A percentile compares a stretch with the other conserved stretches of the same genome.
phyloP scores from a whole-genome alignment of 164 flowering plant species.

The Magnolia kwangsiensis region DNA sequence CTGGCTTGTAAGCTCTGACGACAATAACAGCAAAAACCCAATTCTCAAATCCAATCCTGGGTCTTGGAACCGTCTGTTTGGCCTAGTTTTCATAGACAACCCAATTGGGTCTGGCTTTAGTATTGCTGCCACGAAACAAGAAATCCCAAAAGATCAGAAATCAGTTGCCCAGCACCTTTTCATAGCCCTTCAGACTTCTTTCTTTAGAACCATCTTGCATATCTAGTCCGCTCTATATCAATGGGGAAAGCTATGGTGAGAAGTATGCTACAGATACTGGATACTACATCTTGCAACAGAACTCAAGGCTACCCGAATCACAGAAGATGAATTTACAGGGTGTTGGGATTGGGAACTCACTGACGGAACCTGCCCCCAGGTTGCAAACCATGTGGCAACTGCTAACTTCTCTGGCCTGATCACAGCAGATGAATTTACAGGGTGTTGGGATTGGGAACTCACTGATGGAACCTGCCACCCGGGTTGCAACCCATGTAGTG shows the following conservation, averaged over 20 bases:
- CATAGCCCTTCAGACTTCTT: slow-evolving; percentile 32
- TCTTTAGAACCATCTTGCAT: slow-evolving; percentile 32
- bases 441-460: slow-evolving; percentile 76
- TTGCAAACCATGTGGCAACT: slow-evolving; percentile 49
- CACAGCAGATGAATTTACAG: slow-evolving; percentile 30
- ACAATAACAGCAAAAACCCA: slow-evolving; percentile 7
- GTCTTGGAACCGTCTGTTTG: slow-evolving; percentile 69
- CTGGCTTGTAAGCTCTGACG: slow-evolving; percentile 35
- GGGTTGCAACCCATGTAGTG: slow-evolving; percentile 55
- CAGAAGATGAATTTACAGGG: slow-evolving; percentile 35
- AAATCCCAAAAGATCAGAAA: slow-evolving; percentile 60
- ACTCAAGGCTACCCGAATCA: background rate
- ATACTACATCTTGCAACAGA: slow-evolving; percentile 40
- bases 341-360: slow-evolving; percentile 66
- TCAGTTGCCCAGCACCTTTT: slow-evolving; percentile 57
- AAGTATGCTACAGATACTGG: slow-evolving; percentile 76
- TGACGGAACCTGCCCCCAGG: slow-evolving; percentile 68
- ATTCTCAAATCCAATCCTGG: slow-evolving; percentile 49
- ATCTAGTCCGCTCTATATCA: slow-evolving; percentile 62
- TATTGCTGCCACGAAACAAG: slow-evolving; percentile 39
- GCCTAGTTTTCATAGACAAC: slow-evolving; percentile 67
- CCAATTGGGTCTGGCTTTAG: slow-evolving; percentile 80
- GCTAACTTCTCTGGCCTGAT: slow-evolving; percentile 59
- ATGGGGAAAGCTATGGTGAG: slow-evolving; percentile 86
- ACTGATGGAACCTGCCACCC: slow-evolving; percentile 61